phyloP scores from a whole-genome alignment of 805 yeast species.

The Starmerella stigmatis region DNA sequence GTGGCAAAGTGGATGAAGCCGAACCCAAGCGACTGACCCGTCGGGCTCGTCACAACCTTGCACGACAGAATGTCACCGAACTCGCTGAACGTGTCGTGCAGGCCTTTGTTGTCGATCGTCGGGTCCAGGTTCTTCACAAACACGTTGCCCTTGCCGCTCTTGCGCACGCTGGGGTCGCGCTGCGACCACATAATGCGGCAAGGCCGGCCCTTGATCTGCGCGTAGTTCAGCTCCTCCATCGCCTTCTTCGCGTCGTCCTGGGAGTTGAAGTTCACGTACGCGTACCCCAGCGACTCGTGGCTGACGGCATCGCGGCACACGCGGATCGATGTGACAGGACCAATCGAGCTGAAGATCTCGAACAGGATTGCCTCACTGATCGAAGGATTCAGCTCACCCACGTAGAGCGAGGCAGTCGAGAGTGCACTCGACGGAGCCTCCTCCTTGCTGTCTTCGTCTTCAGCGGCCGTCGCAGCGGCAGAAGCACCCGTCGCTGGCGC shows the following conservation, averaged over 20 bases:
- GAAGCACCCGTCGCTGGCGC: constrained; percentile 16
- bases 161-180: constrained; percentile 93
- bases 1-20: constrained; percentile 96
- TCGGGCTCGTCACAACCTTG: constrained; percentile 91
- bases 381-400: constrained; percentile 88
- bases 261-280: constrained; percentile 91
- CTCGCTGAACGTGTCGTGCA: constrained; percentile 94
- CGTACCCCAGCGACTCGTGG: constrained; percentile 94
- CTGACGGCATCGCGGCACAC: constrained; percentile 98
- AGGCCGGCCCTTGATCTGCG: constrained; percentile 86
- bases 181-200: constrained; percentile 99
- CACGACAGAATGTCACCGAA: constrained; percentile 93
- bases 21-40: constrained; percentile 86
- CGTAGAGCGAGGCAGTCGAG: constrained; percentile 70
- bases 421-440: constrained; percentile 24
- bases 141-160: constrained; percentile 90
- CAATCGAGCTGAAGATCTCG: constrained; percentile 89
- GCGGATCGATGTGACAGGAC: constrained; percentile 92
- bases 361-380: constrained; percentile 91
- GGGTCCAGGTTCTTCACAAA: constrained; percentile 98
- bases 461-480: constrained; percentile 21
- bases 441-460: constrained; percentile 25
- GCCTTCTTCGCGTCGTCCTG: constrained; percentile 87
- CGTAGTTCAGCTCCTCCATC: constrained; percentile 88
- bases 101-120: constrained; percentile 95